Conservation (phyloP, 768 basidiomycete species). For the Pleurotus tuber-regium region DNA sequence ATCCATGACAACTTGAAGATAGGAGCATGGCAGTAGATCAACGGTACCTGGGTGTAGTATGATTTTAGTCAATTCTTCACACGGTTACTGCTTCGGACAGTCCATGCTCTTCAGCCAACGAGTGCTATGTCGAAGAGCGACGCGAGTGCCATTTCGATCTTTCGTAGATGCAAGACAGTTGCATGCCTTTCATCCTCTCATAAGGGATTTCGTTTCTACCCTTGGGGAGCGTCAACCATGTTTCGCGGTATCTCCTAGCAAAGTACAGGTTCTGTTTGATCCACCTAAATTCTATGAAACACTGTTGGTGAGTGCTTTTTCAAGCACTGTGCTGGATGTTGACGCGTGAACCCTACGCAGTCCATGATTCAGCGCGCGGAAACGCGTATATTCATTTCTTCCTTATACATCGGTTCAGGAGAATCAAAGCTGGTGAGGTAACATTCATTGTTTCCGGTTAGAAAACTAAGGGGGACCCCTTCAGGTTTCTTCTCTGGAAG, state of each 20-base stretch:
- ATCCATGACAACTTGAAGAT: too few species aligned
- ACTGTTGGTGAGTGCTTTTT: constrained; percentile 45
- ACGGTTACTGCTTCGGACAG: too few species aligned
- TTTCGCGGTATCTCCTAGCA: constrained; percentile 41
- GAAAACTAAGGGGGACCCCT: too few species aligned
- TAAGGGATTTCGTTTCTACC: constrained; percentile 33
- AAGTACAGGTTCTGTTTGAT: constrained; percentile 51
- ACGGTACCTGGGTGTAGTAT: too few species aligned
- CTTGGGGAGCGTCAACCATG: constrained; percentile 43
- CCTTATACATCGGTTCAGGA: constrained; percentile 81
- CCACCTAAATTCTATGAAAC: constrained; percentile 57
- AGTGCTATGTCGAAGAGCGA: not conserved
- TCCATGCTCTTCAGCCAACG: constrained; percentile 1
- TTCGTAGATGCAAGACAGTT: not conserved
- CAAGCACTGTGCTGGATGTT: not conserved
- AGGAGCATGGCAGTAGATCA: too few species aligned
- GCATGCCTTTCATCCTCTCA: constrained; percentile 27
- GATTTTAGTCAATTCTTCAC: too few species aligned
- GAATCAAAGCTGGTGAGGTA: constrained; percentile 75
- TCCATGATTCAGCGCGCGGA: constrained; percentile 76
- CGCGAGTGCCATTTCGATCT: not conserved
- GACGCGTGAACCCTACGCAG: constrained; percentile 34
- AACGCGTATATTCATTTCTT: constrained; percentile 83
- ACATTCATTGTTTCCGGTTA: too few species aligned
- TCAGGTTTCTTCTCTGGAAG: constrained; percentile 70